A percentile compares a stretch with the other conserved stretches of the same genome.
Evolutionary conservation across 2,329 filamentous ascomycete genomes (phyloP).

Genomic region (Aspergillus terreus): DNA sequence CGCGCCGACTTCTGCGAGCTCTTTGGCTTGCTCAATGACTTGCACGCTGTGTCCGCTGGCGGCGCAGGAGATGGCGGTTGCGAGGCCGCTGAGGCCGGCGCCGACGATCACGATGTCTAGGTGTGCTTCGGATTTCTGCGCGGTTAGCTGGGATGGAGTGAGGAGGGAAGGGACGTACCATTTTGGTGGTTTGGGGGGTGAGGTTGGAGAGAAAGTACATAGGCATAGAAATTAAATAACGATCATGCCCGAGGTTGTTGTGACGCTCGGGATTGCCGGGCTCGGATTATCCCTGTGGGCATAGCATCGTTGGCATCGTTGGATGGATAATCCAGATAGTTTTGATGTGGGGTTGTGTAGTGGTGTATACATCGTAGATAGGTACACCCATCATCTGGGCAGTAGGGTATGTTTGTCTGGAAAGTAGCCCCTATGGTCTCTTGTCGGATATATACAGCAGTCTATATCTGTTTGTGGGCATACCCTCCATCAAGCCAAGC

Average conservation of each 20-base stretch:
- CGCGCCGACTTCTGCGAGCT: slow-evolving; percentile 53
- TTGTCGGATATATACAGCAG: too few relatives aligned
- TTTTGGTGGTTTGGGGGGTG: neutral
- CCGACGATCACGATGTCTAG: slow-evolving; percentile 27
- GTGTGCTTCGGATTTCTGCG: slow-evolving; percentile 10
- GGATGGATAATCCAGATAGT: neutral
- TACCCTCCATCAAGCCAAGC: neutral
- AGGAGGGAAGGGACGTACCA: neutral
- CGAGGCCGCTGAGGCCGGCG: slow-evolving; percentile 30
- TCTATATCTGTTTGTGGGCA: too few relatives aligned
- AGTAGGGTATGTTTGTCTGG: too few relatives aligned
- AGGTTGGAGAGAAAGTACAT: too few relatives aligned
- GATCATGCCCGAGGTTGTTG: neutral
- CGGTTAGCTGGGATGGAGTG: neutral
- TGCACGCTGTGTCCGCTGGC: slow-evolving; percentile 23
- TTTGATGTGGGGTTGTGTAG: too few relatives aligned
- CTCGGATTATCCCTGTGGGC: neutral
- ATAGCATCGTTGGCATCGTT: too few relatives aligned
- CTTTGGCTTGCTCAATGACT: slow-evolving; percentile 28
- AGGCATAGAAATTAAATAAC: neutral
- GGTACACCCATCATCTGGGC: too few relatives aligned
- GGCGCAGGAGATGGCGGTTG: slow-evolving; percentile 26
- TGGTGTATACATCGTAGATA: too few relatives aligned
- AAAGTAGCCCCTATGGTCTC: too few relatives aligned
- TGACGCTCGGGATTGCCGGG: neutral